phyloP scores from a whole-genome alignment of 495 filamentous ascomycete species.

The Sordaria brevicollis region DNA sequence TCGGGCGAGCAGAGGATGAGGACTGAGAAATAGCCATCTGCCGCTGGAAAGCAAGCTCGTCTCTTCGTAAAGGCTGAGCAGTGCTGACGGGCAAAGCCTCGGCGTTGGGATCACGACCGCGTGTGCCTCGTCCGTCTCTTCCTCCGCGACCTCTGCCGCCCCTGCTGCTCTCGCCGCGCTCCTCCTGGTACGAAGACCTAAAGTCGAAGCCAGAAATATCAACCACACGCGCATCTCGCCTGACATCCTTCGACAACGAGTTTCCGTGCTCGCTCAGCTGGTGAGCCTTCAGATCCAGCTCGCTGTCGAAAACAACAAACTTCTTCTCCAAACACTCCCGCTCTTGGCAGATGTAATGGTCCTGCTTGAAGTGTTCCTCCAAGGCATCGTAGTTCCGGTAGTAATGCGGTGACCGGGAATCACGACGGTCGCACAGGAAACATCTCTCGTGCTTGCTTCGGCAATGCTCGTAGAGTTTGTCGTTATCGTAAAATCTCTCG shows the following conservation, averaged over 20 bases:
- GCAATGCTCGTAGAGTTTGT: conserved; percentile 91
- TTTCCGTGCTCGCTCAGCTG: conserved; percentile 26
- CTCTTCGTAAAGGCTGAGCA: conserved; percentile 72
- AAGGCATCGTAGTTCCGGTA: conserved; percentile 78
- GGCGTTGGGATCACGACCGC: conserved; percentile 52
- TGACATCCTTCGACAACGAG: conserved; percentile 53
- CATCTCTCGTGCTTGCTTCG: conserved; percentile 88
- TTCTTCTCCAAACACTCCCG: conserved; percentile 90
- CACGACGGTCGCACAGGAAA: conserved; percentile 78
- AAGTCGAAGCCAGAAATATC: conserved; percentile 81
- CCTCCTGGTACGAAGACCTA: conserved; percentile 56
- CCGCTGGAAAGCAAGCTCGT: conserved; percentile 85
- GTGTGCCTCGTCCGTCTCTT: conserved; percentile 31
- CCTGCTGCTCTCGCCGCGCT: conserved; percentile 44
- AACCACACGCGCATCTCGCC: conserved; percentile 74
- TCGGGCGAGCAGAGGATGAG: conserved; percentile 34
- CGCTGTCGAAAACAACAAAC: conserved; percentile 91
- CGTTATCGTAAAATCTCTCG: conserved; percentile 85
- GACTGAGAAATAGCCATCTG: conserved; percentile 61
- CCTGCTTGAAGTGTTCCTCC: conserved; percentile 73
- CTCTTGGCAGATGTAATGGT: conserved; percentile 80
- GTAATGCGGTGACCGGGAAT: conserved; percentile 66
- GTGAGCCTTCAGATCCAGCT: conserved; percentile 73
- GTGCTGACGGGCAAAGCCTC: conserved; percentile 69
- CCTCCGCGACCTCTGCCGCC: conserved; percentile 32